Percentiles rank a stretch among this genome's conserved stretches.
Evolutionary conservation across 306 rosid genomes (phyloP).

Genomic region (Datisca glomerata): DNA sequence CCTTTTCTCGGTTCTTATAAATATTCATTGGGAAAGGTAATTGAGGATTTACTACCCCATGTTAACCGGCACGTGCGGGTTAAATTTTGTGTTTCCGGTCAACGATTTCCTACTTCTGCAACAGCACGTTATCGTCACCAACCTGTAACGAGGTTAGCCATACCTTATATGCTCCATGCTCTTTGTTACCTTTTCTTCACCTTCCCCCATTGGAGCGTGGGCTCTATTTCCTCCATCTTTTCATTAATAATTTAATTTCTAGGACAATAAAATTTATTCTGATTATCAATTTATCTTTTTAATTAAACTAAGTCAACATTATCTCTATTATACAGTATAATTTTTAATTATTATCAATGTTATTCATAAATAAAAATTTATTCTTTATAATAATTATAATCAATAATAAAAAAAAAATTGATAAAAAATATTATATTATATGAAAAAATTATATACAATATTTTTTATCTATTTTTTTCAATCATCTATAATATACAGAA

Average conservation of each 20-base stretch:
- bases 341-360: too few species aligned
- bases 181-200: background rate
- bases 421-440: too few species aligned
- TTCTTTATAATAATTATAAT: background rate
- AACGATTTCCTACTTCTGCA: conserved; percentile 14
- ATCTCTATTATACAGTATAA: too few species aligned
- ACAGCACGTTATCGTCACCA: conserved; percentile 13
- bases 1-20: conserved; percentile 15
- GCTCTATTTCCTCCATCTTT: background rate
- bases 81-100: conserved; percentile 10
- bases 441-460: too few species aligned
- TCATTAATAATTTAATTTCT: too few species aligned
- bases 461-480: too few species aligned
- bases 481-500: too few species aligned
- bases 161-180: conserved; percentile 11
- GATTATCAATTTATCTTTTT: too few species aligned
- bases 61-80: conserved; percentile 30
- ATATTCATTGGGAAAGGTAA: conserved; percentile 20
- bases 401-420: background rate
- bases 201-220: background rate
- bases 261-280: too few species aligned
- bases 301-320: too few species aligned
- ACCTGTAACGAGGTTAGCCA: conserved; percentile 13
- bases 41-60: conserved; percentile 3
- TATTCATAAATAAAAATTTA: background rate